These are phyloP conservation scores for Lactifluus subvellereus DNA, from an alignment of 768 basidiomycete genomes.

Conservation along the genomic window DNA sequence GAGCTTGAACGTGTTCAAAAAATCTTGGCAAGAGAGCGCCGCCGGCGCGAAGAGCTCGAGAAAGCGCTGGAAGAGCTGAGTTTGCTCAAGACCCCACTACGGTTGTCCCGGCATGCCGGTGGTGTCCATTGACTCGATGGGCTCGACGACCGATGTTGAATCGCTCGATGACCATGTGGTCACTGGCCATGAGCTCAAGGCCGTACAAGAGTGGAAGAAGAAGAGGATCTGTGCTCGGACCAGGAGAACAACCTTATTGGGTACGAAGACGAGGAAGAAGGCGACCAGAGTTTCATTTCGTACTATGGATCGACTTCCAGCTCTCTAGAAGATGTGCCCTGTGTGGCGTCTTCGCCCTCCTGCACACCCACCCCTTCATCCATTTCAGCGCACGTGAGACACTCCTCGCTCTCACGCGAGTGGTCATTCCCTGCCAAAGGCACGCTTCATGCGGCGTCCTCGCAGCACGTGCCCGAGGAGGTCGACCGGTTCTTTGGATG, in stretches of 20 bases:
- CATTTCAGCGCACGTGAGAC: conserved; percentile 30
- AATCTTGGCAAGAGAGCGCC: conserved; percentile 38
- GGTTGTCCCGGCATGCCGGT: conserved; percentile 43
- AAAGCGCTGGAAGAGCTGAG: conserved; percentile 43
- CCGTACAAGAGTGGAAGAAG: conserved; percentile 53
- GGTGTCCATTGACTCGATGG: conserved; percentile 58
- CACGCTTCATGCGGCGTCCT: conserved; percentile 16
- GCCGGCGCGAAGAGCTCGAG: conserved; percentile 45
- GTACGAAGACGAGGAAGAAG: conserved; percentile 70
- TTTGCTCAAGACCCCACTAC: conserved; percentile 45
- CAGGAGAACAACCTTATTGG: conserved; percentile 54
- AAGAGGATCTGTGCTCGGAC: conserved; percentile 36
- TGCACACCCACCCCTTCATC: conserved; percentile 27
- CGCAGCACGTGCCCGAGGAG: conserved; percentile 37
- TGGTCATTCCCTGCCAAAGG: conserved; percentile 52
- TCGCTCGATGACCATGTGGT: conserved; percentile 39
- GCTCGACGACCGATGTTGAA: conserved; percentile 67
- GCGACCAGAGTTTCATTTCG: conserved; percentile 51
- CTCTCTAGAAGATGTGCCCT: conserved; percentile 29
- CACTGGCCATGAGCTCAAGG: conserved; percentile 39
- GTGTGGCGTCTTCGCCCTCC: conserved; percentile 31
- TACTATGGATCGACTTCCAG: conserved; percentile 28
- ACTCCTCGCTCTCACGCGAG: conserved; percentile 50
- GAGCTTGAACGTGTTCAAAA: conserved; percentile 28
- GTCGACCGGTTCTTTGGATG: conserved; percentile 78